phyloP scores from a whole-genome alignment of 2,329 filamentous ascomycete species.

The Peltaster fructicola region DNA sequence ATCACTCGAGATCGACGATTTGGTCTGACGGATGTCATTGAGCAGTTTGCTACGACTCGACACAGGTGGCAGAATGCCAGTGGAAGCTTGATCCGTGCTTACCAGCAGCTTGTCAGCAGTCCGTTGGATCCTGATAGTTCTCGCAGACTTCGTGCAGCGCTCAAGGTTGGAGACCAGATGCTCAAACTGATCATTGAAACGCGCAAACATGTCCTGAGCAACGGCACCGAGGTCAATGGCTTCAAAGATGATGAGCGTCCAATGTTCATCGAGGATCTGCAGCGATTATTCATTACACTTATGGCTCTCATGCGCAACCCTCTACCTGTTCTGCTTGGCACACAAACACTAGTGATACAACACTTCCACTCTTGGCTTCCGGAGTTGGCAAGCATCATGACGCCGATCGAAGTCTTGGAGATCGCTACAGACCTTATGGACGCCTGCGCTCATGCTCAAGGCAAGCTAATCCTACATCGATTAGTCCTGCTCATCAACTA shows the following conservation, averaged over 20 bases:
- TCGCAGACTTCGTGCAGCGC: constrained; percentile 69
- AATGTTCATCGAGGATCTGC: constrained; percentile 67
- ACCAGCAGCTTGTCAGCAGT: constrained; percentile 64
- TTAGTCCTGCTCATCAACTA: constrained; percentile 87
- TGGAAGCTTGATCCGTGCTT: constrained; percentile 71
- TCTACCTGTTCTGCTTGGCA: constrained; percentile 74
- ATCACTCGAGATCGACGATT: constrained; percentile 92
- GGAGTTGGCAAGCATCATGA: constrained; percentile 60
- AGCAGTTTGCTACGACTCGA: constrained; percentile 71
- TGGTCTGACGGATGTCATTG: constrained; percentile 76
- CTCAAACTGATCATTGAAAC: constrained; percentile 90
- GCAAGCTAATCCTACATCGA: constrained; percentile 83
- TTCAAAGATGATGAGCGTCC: constrained; percentile 32
- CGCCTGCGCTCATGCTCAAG: constrained; percentile 70
- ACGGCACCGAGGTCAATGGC: constrained; percentile 2
- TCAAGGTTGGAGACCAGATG: constrained; percentile 87
- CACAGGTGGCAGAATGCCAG: constrained; percentile 93
- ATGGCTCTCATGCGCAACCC: constrained; percentile 79
- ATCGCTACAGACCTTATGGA: constrained; percentile 90
- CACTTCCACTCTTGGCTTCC: constrained; percentile 97
- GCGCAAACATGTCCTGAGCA: too few species aligned
- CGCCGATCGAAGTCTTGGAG: constrained; percentile 70
- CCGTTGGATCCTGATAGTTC: constrained; percentile 70
- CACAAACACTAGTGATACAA: constrained; percentile 85
- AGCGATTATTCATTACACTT: constrained; percentile 74